Evolutionary conservation across 2,329 filamentous ascomycete genomes (phyloP), one percentile per base, ranked within the genome.

Genomic region (Epichloe typhina): DNA sequence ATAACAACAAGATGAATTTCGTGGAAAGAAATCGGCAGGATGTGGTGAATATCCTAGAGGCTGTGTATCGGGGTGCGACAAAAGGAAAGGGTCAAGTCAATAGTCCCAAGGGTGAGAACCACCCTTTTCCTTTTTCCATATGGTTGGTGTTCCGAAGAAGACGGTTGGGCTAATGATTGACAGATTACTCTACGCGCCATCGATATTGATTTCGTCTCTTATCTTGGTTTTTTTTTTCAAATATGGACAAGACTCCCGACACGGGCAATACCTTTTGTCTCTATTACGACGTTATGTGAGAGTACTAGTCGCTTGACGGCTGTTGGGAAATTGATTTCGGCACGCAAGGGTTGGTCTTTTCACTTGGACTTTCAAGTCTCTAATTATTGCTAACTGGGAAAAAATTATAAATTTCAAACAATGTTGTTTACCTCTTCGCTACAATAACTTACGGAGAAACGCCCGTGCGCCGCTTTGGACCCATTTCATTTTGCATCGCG

Each of bases 1-100:
- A 98, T 72, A 98, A 98, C 69, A 98, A 98, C 68, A 97, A 97
- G 69, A 75, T 96, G 59, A 96, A 96, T 66, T 95, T 88, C 84
- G 88, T 95, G 46, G 74, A 69, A 33, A 90, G 97, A 69, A 91
- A 98, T 64, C 97, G 98, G 72, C 91, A 97, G 68, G 93, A 98
- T 72, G 75, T 98, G 62, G 95, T 98, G 62, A 93, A 98, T 69
- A 98, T 98, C 58, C 83, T 97, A 63, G 93, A 98, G 75, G 96
- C 90, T 4, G 90, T 98, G 54, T 98, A 97, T 66, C 83, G 90
- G 53, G 93, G 93, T n/a, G 93, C 93, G 35, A 97, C 95, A 77
- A 98, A 98, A 73, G 93, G 94, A 0, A 77, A 91, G 49, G 93
- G 94, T 84, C 71, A 98, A 59, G 93, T 98, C 40, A 89, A 97